Evolutionary conservation across 345 rosid genomes (phyloP), one percentile per base, ranked within the genome.

Genomic region (Hypericum androsaemum): DNA sequence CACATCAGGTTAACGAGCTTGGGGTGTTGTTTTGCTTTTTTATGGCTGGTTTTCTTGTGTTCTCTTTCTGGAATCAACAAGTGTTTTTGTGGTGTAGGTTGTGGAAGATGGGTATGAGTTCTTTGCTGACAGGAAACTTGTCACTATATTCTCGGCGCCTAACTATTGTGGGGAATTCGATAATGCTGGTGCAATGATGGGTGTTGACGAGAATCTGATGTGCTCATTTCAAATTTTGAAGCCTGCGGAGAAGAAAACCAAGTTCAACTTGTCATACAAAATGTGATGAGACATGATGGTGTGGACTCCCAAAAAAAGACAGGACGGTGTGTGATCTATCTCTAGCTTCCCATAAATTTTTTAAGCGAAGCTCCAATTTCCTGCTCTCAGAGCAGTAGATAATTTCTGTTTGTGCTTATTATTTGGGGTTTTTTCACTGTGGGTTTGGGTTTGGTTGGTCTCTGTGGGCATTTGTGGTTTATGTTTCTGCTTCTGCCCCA

Each of bases 141-240:
- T 90, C 47, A 90, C 96, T 8, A 82, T 87, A 63, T 87, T 90
- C 66, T 87, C 96, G 37, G 98, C 96, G 47, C 96, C 98, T 8
- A 87, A 87, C 71, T 86, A 89, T 67, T 87, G 96, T 63, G 96
- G 98, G 15, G 98, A 90, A 67, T 90, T 87, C 73, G 95, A 90
- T 65, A 90, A 90, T 78, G 98, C 98, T 13, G 98, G 98, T 60
- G 95, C 98, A 2, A 74, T 87, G 95, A 90, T 90, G 98, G 82
- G 80, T 44, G 90, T 90, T 43, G 89, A 90, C 50, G 89, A 80
- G 55, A 77, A 79, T 71, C 69, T 87, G 65, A 80, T 78, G 84
- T 90, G 98, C 77, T 90, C 98, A 45, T 90, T 90, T 70, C 98
- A 87, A 75, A 87, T 87, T 77, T 73, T 90, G 59, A 90, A 84